phyloP scores from a whole-genome alignment of 441 rosid species.

The Arabidopsis lyrata region DNA sequence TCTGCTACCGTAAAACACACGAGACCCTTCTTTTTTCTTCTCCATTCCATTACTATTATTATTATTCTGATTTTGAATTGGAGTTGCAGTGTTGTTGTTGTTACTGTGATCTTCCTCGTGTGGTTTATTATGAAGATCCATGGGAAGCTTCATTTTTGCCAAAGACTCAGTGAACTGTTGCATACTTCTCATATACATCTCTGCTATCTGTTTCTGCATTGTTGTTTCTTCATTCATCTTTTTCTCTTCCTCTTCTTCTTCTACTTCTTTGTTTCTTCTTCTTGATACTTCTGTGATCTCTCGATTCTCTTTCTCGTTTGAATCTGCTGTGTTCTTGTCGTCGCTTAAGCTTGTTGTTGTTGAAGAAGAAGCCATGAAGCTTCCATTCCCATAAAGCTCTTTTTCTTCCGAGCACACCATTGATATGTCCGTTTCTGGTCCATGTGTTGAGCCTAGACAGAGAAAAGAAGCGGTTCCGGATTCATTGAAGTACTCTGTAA shows the following conservation, averaged over 20 bases:
- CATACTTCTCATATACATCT: constrained; percentile 97
- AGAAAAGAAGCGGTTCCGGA: constrained; percentile 66
- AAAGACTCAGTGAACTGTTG: constrained; percentile 90
- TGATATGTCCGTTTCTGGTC: constrained; percentile 52
- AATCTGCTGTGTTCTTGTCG: constrained; percentile 68
- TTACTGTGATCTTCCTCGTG: constrained; percentile 8
- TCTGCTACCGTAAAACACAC: constrained; percentile 93
- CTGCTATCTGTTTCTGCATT: constrained; percentile 92
- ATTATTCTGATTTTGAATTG: constrained; percentile 51
- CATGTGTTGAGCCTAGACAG: constrained; percentile 69
- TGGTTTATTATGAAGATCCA: constrained; percentile 58
- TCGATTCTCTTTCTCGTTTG: constrained; percentile 55
- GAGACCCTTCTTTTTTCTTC: constrained; percentile 73
- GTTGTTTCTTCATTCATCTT: constrained; percentile 73
- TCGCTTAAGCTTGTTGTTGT: constrained; percentile 80
- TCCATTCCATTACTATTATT: constrained; percentile 46
- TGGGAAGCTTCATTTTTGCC: constrained; percentile 91
- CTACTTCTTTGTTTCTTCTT: constrained; percentile 35
- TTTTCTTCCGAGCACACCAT: constrained; percentile 54
- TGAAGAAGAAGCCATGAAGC: constrained; percentile 72
- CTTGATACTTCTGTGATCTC: constrained; percentile 38
- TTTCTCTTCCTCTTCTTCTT: constrained; percentile 32
- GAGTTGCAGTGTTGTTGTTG: constrained; percentile 43
- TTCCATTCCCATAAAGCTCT: constrained; percentile 52
- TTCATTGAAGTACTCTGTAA: constrained; percentile 67